Evolutionary conservation across 2,329 filamentous ascomycete genomes (phyloP).

Genomic region (Keithomyces neogunnii): DNA sequence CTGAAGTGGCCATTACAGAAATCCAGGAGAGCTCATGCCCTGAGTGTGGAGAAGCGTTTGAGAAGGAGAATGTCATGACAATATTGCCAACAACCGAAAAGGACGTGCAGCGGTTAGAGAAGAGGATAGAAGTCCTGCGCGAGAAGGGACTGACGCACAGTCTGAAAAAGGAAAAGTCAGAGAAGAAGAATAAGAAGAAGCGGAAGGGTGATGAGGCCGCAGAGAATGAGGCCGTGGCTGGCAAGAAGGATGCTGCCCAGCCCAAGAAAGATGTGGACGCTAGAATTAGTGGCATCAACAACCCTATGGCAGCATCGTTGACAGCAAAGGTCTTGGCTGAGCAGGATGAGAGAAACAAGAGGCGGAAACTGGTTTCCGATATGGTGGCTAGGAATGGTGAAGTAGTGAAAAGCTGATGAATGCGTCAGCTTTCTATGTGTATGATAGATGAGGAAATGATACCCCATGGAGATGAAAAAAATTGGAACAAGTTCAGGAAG

Average conservation of each 20-base stretch:
- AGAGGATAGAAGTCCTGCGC: conserved; percentile 60
- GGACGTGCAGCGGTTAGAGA: conserved; percentile 60
- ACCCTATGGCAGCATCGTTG: conserved; percentile 73
- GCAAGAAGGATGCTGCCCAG: conserved; percentile 15
- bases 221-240: conserved; percentile 33
- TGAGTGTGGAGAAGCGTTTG: conserved; percentile 70
- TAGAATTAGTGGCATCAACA: conserved; percentile 65
- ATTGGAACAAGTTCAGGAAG: background rate
- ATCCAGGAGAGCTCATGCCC: conserved; percentile 56
- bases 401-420: conserved; percentile 3
- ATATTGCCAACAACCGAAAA: conserved; percentile 65
- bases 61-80: conserved; percentile 67
- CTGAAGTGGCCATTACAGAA: conserved; percentile 76
- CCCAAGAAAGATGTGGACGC: conserved; percentile 24
- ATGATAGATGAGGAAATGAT: conserved; percentile 1
- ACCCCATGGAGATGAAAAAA: background rate
- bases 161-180: conserved; percentile 68
- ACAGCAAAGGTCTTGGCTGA: conserved; percentile 83
- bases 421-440: background rate
- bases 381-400: conserved; percentile 4
- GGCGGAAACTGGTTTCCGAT: conserved; percentile 53
- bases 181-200: conserved; percentile 54
- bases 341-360: conserved; percentile 74
- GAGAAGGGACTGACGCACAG: conserved; percentile 73
- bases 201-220: conserved; percentile 42